Conservation (phyloP, 108 stramenopile species). For the Nannochloropsis oceanica region DNA sequence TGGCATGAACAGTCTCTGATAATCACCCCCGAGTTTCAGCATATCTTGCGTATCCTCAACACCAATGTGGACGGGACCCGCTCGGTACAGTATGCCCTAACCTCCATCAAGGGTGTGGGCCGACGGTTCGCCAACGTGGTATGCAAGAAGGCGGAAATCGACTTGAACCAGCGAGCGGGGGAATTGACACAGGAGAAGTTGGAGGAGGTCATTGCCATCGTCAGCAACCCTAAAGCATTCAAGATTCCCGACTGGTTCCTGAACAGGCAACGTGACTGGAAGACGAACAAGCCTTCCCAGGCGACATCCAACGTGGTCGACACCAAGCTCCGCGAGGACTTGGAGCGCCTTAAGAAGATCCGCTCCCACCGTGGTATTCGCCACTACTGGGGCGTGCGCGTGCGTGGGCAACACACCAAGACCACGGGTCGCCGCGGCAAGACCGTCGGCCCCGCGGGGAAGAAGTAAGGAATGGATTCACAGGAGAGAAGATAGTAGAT, state of each 20-base stretch:
- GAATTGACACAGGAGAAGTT: slow-evolving; percentile 96
- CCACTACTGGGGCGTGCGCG: slow-evolving; percentile 99
- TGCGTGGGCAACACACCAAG: slow-evolving; percentile 99
- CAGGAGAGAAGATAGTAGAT: too few relatives aligned
- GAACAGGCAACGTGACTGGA: slow-evolving; percentile 98
- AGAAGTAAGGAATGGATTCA: slow-evolving; percentile 4
- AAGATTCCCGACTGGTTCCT: slow-evolving; percentile 99
- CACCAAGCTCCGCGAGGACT: slow-evolving; percentile 95
- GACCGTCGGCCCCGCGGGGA: slow-evolving; percentile 23
- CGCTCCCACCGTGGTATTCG: slow-evolving; percentile 94
- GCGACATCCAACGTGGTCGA: slow-evolving; percentile 90
- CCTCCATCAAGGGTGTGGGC: slow-evolving; percentile 95
- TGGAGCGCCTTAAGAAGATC: slow-evolving; percentile 74
- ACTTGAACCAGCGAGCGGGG: slow-evolving; percentile 96
- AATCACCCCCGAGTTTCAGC: slow-evolving; percentile 83
- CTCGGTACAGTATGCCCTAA: slow-evolving; percentile 94
- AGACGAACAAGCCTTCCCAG: slow-evolving; percentile 95
- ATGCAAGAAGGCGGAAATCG: slow-evolving; percentile 99
- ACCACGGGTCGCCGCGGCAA: slow-evolving; percentile 79
- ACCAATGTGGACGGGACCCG: slow-evolving; percentile 99
- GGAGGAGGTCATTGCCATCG: slow-evolving; percentile 96
- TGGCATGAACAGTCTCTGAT: slow-evolving; percentile 17
- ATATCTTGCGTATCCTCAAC: slow-evolving; percentile 99
- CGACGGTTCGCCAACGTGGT: slow-evolving; percentile 95
- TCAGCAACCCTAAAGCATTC: slow-evolving; percentile 96